phyloP scores from a whole-genome alignment of 495 filamentous ascomycete genomes.

The Annulohypoxylon nitens region DNA sequence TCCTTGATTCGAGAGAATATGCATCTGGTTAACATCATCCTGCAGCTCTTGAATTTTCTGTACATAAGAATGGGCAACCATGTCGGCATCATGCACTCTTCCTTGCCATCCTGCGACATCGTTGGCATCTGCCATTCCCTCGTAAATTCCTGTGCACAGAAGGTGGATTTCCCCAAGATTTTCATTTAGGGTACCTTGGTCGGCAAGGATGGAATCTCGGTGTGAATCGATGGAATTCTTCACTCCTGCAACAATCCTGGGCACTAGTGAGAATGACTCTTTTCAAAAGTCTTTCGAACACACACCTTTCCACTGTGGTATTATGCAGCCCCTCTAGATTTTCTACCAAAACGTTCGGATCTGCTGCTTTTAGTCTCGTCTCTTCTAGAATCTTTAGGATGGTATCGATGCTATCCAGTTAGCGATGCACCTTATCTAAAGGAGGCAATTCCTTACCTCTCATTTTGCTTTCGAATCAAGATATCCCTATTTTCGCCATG shows the following conservation, averaged over 20 bases:
- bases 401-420: slow-evolving; percentile 39
- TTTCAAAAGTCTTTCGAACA: not conserved
- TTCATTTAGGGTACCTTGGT: slow-evolving; percentile 12
- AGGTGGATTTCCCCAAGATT: slow-evolving; percentile 25
- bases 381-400: slow-evolving; percentile 33
- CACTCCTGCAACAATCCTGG: slow-evolving; percentile 28
- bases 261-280: not conserved
- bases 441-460: slow-evolving; percentile 34
- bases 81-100: slow-evolving; percentile 20
- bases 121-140: slow-evolving; percentile 1
- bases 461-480: slow-evolving; percentile 37
- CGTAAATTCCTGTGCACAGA: slow-evolving; percentile 26
- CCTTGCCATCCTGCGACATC: slow-evolving; percentile 39
- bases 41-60: slow-evolving; percentile 41
- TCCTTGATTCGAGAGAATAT: slow-evolving; percentile 30
- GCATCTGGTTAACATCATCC: slow-evolving; percentile 42
- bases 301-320: slow-evolving; percentile 36
- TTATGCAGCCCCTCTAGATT: slow-evolving; percentile 35
- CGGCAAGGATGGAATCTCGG: not conserved
- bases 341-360: slow-evolving; percentile 21
- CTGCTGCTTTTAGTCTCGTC: slow-evolving; percentile 17
- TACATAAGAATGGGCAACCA: slow-evolving; percentile 31
- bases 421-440: not conserved
- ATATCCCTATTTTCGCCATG: slow-evolving; percentile 24
- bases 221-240: slow-evolving; percentile 7